Evolutionary conservation across 1,284 basidiomycete species (phyloP).

Genomic region (Agroathelia rolfsii): DNA sequence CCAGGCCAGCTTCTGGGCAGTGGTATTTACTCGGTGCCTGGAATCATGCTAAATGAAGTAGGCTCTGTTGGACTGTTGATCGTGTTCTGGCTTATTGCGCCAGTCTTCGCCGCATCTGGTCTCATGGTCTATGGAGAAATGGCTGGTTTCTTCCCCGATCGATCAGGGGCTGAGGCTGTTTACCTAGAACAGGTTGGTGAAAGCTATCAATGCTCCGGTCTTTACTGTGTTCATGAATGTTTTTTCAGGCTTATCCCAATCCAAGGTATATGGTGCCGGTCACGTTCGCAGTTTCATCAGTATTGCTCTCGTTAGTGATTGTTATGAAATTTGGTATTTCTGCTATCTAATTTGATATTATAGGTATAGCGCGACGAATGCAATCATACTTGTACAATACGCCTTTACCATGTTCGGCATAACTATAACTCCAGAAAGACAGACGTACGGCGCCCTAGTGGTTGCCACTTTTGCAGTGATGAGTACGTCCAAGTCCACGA

Average conservation of each 20-base stretch:
- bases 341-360: background rate
- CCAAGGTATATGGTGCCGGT: slow-evolving; percentile 25
- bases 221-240: slow-evolving; percentile 3
- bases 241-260: slow-evolving; percentile 27
- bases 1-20: slow-evolving; percentile 34
- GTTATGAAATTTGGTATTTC: slow-evolving; percentile 1
- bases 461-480: slow-evolving; percentile 16
- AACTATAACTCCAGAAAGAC: slow-evolving; percentile 13
- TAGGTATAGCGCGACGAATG: slow-evolving; percentile 18
- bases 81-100: slow-evolving; percentile 34
- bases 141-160: slow-evolving; percentile 29
- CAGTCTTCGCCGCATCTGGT: slow-evolving; percentile 23
- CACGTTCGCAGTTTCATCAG: slow-evolving; percentile 32
- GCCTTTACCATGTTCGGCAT: slow-evolving; percentile 15
- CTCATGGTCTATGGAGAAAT: slow-evolving; percentile 19
- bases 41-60: slow-evolving; percentile 28
- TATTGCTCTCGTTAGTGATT: slow-evolving; percentile 26
- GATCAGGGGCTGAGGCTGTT: slow-evolving; percentile 38
- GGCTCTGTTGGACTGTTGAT: slow-evolving; percentile 33
- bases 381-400: slow-evolving; percentile 22
- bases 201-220: slow-evolving; percentile 5
- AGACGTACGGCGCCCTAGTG: slow-evolving; percentile 16
- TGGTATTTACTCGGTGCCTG: slow-evolving; percentile 31
- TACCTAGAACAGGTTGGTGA: slow-evolving; percentile 32
- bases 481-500: slow-evolving; percentile 9